phyloP scores from a whole-genome alignment of 352 stramenopile genomes.

The Albugo laibachii region DNA sequence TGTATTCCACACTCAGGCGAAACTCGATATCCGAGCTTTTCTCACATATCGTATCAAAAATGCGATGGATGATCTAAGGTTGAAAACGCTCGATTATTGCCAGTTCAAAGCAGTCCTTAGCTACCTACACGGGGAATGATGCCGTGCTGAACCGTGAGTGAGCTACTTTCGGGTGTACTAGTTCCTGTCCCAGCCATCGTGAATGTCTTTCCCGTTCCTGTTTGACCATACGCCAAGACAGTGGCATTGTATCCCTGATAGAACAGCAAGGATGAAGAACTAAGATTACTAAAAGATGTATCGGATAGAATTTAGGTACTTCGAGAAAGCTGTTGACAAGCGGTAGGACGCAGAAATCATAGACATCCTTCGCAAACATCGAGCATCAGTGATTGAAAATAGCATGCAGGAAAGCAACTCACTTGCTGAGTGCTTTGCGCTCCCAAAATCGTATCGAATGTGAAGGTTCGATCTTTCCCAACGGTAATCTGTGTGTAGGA shows the following conservation, averaged over 20 bases:
- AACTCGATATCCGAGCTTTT: constrained; percentile 37
- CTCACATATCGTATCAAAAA: constrained; percentile 43
- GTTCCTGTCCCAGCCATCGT: constrained; percentile 78
- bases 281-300: too few species aligned
- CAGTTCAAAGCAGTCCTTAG: neutral
- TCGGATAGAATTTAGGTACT: too few species aligned
- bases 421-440: constrained; percentile 46
- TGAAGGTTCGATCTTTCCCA: constrained; percentile 74
- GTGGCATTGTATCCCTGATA: constrained; percentile 53
- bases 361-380: constrained; percentile 24
- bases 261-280: neutral
- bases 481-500: constrained; percentile 13
- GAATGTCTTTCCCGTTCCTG: constrained; percentile 87
- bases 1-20: constrained; percentile 85
- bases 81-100: neutral
- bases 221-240: constrained; percentile 71
- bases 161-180: constrained; percentile 25
- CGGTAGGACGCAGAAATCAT: constrained; percentile 37
- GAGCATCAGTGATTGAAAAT: neutral
- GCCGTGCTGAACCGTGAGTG: constrained; percentile 34
- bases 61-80: constrained; percentile 27
- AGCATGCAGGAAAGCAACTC: neutral
- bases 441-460: constrained; percentile 78
- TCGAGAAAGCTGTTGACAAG: constrained; percentile 64
- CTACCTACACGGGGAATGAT: constrained; percentile 68